Evolutionary conservation across 2,329 filamentous ascomycete genomes (phyloP).

Genomic region (Paraphaeosphaeria minitans): DNA sequence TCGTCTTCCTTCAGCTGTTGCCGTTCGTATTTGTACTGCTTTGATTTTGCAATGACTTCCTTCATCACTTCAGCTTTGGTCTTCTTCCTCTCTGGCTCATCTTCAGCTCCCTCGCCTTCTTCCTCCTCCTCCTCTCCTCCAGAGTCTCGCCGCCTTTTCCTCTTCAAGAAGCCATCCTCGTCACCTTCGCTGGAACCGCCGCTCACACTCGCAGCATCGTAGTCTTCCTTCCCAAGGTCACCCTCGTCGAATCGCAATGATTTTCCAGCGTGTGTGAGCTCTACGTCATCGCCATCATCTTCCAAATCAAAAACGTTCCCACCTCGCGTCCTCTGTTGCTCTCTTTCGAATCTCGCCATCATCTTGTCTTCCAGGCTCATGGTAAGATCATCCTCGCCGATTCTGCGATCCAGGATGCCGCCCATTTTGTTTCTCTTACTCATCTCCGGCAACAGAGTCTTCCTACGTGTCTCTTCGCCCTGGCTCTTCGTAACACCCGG

Average conservation of each 20-base stretch:
- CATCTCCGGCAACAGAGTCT: slow-evolving; percentile 88
- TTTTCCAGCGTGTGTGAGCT: slow-evolving; percentile 83
- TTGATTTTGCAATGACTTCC: slow-evolving; percentile 96
- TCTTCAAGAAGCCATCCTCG: slow-evolving; percentile 45
- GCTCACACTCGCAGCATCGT: slow-evolving; percentile 75
- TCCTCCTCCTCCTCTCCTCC: slow-evolving; percentile 46
- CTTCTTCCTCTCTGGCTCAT: slow-evolving; percentile 82
- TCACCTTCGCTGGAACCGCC: slow-evolving; percentile 52
- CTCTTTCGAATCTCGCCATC: slow-evolving; percentile 85
- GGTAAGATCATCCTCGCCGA: slow-evolving; percentile 92
- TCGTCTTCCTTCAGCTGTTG: slow-evolving; percentile 93
- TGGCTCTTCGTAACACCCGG: slow-evolving; percentile 84
- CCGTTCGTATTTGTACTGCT: slow-evolving; percentile 90
- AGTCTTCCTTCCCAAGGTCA: slow-evolving; percentile 67
- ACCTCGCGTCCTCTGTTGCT: slow-evolving; percentile 82
- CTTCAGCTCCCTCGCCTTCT: slow-evolving; percentile 50
- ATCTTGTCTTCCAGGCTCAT: slow-evolving; percentile 95
- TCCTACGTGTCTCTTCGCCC: slow-evolving; percentile 83
- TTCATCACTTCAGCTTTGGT: slow-evolving; percentile 97
- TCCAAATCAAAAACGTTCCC: slow-evolving; percentile 88
- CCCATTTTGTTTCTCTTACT: slow-evolving; percentile 88
- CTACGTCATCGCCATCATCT: slow-evolving; percentile 72
- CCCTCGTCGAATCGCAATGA: slow-evolving; percentile 67
- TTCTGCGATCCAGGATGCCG: slow-evolving; percentile 88
- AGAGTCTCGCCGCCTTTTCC: slow-evolving; percentile 54